Evolutionary conservation across 345 rosid species (phyloP).

Genomic region (Dipteronia sinensis): DNA sequence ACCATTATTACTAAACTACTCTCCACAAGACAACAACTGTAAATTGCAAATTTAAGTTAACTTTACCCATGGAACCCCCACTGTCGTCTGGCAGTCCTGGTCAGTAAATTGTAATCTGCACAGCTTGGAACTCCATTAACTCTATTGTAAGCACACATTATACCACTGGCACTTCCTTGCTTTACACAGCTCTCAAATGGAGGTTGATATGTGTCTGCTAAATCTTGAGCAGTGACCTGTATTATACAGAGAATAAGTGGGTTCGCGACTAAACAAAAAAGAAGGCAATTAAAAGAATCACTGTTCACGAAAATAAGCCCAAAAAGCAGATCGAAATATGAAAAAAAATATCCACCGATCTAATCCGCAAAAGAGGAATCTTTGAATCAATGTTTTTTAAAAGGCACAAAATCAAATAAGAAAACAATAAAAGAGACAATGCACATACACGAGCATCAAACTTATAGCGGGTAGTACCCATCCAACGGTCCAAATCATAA

Average conservation of each 20-base stretch:
- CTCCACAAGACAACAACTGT: neutral
- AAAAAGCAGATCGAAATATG: neutral
- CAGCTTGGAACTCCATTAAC: slow-evolving; percentile 82
- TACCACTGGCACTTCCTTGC: slow-evolving; percentile 74
- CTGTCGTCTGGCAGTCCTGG: slow-evolving; percentile 56
- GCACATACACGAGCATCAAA: slow-evolving; percentile 72
- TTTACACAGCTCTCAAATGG: slow-evolving; percentile 69
- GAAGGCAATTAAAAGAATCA: neutral
- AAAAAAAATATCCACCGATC: neutral
- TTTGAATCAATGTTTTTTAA: neutral
- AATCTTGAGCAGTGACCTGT: slow-evolving; percentile 44
- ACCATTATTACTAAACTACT: neutral
- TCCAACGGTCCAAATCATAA: slow-evolving; percentile 90
- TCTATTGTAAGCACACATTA: slow-evolving; percentile 85
- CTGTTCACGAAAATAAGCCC: neutral
- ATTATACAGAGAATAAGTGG: too few species aligned
- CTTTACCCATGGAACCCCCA: slow-evolving; percentile 82
- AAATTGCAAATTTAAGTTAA: neutral
- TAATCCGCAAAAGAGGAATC: slow-evolving; percentile 15
- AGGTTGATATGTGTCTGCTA: slow-evolving; percentile 91
- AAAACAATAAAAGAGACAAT: neutral
- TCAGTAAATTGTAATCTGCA: slow-evolving; percentile 63
- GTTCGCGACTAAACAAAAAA: neutral
- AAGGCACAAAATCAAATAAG: neutral
- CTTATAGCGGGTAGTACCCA: slow-evolving; percentile 62